phyloP scores from a whole-genome alignment of 2,329 filamentous ascomycete species.

The Fusarium sp. region DNA sequence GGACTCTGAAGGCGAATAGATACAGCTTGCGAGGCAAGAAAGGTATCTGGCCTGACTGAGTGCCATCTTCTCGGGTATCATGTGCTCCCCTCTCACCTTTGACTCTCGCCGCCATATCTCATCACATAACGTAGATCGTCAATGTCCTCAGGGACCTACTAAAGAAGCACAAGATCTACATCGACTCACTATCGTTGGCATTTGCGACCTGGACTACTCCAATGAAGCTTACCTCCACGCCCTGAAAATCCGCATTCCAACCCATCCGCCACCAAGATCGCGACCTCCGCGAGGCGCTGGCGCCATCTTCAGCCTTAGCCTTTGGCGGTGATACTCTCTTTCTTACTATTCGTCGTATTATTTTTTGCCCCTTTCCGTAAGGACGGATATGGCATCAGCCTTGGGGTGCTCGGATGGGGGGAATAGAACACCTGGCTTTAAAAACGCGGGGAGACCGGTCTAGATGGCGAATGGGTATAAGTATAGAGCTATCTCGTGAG shows the following conservation, averaged over 20 bases:
- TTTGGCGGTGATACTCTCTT: not conserved
- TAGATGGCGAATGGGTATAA: not conserved
- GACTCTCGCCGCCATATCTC: slow-evolving; percentile 20
- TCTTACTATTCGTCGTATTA: not conserved
- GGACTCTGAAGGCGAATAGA: not conserved
- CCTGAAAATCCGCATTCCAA: slow-evolving; percentile 20
- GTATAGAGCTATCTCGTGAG: not conserved
- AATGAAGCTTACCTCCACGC: not conserved
- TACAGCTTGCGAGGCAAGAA: too few species aligned
- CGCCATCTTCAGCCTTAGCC: not conserved
- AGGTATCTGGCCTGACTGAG: not conserved
- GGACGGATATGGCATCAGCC: not conserved
- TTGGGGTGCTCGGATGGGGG: not conserved
- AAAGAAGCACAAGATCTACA: slow-evolving; percentile 4
- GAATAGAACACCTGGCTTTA: not conserved
- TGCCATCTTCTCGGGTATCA: not conserved
- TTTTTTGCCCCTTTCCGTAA: not conserved
- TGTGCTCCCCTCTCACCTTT: slow-evolving; percentile 5
- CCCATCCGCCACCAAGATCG: not conserved
- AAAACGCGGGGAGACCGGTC: not conserved
- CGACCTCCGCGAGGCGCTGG: slow-evolving; percentile 1
- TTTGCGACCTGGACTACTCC: not conserved
- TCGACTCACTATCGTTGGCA: not conserved
- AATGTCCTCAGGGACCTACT: slow-evolving; percentile 12
- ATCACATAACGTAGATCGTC: slow-evolving; percentile 22